Conservation (phyloP, 768 basidiomycete species). For the Kwoniella botswanensis region DNA sequence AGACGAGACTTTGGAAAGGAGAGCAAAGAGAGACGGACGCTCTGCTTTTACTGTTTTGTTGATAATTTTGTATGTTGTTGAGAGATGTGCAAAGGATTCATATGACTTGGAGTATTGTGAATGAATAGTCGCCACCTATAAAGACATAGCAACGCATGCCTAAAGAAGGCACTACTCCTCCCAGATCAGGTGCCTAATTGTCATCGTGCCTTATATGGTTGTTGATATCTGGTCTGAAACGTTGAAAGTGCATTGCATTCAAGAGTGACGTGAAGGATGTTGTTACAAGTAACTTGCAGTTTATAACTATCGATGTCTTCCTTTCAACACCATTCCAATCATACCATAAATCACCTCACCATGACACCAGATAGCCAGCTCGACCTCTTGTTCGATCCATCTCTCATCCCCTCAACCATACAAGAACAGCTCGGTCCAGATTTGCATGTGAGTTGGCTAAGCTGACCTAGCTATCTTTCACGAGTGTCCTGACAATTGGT, state of each 20-base stretch:
- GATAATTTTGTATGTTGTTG: neutral
- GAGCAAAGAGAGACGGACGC: neutral
- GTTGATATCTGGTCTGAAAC: neutral
- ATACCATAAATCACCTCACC: neutral
- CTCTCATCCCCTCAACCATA: conserved; percentile 20
- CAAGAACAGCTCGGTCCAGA: conserved; percentile 20
- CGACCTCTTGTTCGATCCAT: conserved; percentile 27
- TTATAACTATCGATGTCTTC: neutral
- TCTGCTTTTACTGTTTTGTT: neutral
- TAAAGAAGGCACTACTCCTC: no score
- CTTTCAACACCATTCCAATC: neutral
- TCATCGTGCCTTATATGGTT: neutral
- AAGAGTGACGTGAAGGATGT: neutral
- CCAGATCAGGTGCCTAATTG: no score
- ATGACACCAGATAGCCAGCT: conserved; percentile 18
- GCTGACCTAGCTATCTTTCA: no score
- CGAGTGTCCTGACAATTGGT: neutral
- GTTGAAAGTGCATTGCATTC: neutral
- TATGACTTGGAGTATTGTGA: neutral
- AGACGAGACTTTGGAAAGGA: neutral
- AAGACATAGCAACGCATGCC: neutral
- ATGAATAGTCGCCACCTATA: neutral
- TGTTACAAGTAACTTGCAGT: no score
- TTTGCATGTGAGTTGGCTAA: conserved; percentile 20
- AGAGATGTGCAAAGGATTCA: neutral